These are phyloP conservation scores for Mycena floridula DNA, from an alignment of 768 basidiomycete genomes.

Conservation along the genomic window DNA sequence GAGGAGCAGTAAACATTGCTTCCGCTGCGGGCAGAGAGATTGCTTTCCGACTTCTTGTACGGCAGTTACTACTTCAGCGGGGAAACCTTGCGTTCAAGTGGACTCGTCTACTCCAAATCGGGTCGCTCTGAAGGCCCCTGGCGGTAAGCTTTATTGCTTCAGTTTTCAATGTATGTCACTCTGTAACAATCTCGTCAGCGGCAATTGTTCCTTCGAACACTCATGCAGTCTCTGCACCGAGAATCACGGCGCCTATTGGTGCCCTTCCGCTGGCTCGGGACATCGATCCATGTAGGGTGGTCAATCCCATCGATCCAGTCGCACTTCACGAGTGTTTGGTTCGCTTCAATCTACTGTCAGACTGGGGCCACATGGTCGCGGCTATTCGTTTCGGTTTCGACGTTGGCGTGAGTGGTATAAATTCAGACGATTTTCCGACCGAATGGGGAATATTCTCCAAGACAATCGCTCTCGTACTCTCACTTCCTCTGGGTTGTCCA, in stretches of 20 bases:
- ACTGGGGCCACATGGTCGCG: constrained; percentile 21
- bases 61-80: constrained; percentile 15
- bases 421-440: constrained; percentile 22
- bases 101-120: constrained; percentile 3
- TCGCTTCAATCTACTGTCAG: constrained; percentile 8
- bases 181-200: constrained; percentile 11
- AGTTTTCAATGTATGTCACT: constrained; percentile 21
- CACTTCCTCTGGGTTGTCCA: constrained; percentile 21
- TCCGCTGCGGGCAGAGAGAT: constrained; percentile 19
- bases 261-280: constrained; percentile 11
- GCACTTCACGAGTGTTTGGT: constrained; percentile 9
- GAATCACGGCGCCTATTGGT: constrained; percentile 23
- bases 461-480: constrained; percentile 17
- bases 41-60: constrained; percentile 19
- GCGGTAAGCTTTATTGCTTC: constrained; percentile 15
- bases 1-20: too few relatives aligned
- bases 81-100: constrained; percentile 11
- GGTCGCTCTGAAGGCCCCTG: constrained; percentile 14
- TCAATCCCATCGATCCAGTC: constrained; percentile 22
- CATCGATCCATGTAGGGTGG: constrained; percentile 25
- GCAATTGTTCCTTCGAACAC: constrained; percentile 18
- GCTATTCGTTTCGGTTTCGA: constrained; percentile 30
- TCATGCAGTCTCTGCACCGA: constrained; percentile 23
- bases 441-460: constrained; percentile 32
- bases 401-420: constrained; percentile 22